Conservation (phyloP, 768 basidiomycete species). For the Vishniacozyma victoriae region DNA sequence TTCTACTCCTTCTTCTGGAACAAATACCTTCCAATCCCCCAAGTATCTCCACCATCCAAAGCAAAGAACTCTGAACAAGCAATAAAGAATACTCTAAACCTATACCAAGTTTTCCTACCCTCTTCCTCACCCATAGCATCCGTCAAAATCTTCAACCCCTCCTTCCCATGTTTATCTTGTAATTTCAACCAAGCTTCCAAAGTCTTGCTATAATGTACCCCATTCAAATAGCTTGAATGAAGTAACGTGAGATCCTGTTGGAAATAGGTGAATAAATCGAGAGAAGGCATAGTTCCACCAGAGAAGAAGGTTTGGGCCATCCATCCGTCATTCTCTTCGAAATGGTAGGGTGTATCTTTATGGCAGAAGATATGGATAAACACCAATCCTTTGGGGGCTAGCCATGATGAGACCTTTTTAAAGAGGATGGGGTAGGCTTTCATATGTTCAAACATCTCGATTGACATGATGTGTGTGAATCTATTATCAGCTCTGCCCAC, state of each 20-base stretch:
- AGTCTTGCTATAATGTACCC: slow-evolving; percentile 61
- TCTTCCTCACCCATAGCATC: slow-evolving; percentile 54
- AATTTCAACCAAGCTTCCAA: slow-evolving; percentile 61
- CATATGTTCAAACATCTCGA: slow-evolving; percentile 73
- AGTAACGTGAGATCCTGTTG: slow-evolving; percentile 59
- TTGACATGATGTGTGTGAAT: slow-evolving; percentile 66
- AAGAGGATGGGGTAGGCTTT: slow-evolving; percentile 64
- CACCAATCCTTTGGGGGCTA: slow-evolving; percentile 56
- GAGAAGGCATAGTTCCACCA: slow-evolving; percentile 68
- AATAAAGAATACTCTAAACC: slow-evolving; percentile 67
- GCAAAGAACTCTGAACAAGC: slow-evolving; percentile 66
- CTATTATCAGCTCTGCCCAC: slow-evolving; percentile 40
- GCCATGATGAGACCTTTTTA: slow-evolving; percentile 61
- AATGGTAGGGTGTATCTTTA: slow-evolving; percentile 60
- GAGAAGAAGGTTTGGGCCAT: slow-evolving; percentile 71
- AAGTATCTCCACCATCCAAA: slow-evolving; percentile 60
- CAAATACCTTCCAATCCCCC: slow-evolving; percentile 45
- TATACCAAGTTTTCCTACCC: slow-evolving; percentile 59
- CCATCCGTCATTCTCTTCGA: slow-evolving; percentile 65
- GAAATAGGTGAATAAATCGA: slow-evolving; percentile 54
- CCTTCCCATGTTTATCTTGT: slow-evolving; percentile 56
- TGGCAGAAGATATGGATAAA: slow-evolving; percentile 72
- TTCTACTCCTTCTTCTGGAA: slow-evolving; percentile 33
- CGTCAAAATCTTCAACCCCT: slow-evolving; percentile 53
- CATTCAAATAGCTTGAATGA: slow-evolving; percentile 60